Evolutionary conservation across 169 alveolate species (phyloP).

Genomic region (Neospora caninum): DNA sequence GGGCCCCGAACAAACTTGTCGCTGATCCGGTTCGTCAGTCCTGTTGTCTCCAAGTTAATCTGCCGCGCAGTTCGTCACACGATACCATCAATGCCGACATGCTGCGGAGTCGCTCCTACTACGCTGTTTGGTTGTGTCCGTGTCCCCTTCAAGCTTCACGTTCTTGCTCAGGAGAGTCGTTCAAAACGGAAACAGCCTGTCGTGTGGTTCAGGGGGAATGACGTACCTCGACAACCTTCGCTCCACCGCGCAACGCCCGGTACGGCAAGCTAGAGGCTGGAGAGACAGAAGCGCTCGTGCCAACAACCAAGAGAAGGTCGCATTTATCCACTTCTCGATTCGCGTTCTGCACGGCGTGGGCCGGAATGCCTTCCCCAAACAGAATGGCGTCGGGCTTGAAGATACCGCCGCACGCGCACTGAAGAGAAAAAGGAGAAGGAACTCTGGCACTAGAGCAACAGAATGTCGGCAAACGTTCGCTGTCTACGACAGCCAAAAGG

Average conservation of each 20-base stretch:
- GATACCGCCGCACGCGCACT: constrained; percentile 62
- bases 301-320: constrained; percentile 67
- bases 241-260: constrained; percentile 52
- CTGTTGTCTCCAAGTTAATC: constrained; percentile 53
- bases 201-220: background rate
- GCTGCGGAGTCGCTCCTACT: background rate
- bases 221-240: constrained; percentile 62
- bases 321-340: constrained; percentile 54
- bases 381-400: constrained; percentile 68
- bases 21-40: constrained; percentile 52
- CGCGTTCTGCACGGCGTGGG: constrained; percentile 48
- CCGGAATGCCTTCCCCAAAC: constrained; percentile 70
- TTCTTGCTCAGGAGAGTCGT: no score
- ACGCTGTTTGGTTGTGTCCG: background rate
- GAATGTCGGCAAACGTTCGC: no score
- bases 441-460: background rate
- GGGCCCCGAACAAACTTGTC: constrained; percentile 14
- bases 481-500: no score
- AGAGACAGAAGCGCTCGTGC: constrained; percentile 65
- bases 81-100: background rate
- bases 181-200: background rate
- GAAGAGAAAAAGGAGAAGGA: background rate
- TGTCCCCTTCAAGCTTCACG: background rate
- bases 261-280: constrained; percentile 66
- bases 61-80: background rate